phyloP scores from a whole-genome alignment of 192 early-diverging fungal genomes.

The Umbelopsis sp. region DNA sequence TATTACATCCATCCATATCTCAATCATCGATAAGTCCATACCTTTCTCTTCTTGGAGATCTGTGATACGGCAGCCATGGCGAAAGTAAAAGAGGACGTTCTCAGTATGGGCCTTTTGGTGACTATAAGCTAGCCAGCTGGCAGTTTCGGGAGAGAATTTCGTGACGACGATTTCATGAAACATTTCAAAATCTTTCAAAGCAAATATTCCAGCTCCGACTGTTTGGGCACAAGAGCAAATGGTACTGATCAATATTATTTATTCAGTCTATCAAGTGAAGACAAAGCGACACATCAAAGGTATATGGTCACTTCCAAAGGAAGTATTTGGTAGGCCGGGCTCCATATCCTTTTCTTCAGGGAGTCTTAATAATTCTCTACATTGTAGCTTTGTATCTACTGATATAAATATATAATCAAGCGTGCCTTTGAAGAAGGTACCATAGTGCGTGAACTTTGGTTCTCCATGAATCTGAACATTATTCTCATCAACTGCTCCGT shows the following conservation, averaged over 20 bases:
- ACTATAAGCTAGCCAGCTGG: too few species aligned
- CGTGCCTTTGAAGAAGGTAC: constrained; percentile 31
- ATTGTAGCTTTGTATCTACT: neutral
- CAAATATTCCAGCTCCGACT: too few species aligned
- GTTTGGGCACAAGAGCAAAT: too few species aligned
- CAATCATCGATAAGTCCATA: constrained; percentile 29
- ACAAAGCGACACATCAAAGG: neutral
- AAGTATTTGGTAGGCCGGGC: constrained; percentile 33
- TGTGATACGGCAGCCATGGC: constrained; percentile 45
- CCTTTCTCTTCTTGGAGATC: constrained; percentile 79
- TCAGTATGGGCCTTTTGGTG: too few species aligned
- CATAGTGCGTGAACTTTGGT: constrained; percentile 38
- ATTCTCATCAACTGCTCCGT: constrained; percentile 9
- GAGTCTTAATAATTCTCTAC: constrained; percentile 4
- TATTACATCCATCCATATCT: constrained; percentile 32
- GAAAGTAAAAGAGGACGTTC: constrained; percentile 21
- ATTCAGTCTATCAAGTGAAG: neutral
- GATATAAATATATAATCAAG: constrained; percentile 39
- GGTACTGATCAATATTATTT: neutral
- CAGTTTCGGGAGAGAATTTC: neutral
- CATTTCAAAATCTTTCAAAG: too few species aligned
- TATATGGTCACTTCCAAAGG: constrained; percentile 43
- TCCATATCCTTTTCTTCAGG: constrained; percentile 28
- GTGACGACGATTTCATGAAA: neutral
- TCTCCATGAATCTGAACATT: constrained; percentile 20